These are phyloP conservation scores for Funneliformis caledonium DNA, from an alignment of 371 early-diverging fungal species.

Conservation along the genomic window DNA sequence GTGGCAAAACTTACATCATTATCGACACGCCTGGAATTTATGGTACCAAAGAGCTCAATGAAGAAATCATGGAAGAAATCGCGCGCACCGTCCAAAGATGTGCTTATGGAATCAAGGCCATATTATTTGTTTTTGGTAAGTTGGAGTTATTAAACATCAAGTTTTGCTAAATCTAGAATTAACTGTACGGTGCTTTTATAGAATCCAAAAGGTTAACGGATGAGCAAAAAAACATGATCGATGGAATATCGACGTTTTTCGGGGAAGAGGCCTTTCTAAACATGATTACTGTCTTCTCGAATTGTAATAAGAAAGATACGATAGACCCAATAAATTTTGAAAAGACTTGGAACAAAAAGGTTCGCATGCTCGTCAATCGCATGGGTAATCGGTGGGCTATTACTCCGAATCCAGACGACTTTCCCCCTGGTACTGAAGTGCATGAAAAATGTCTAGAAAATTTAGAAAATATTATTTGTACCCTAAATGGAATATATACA, in stretches of 20 bases:
- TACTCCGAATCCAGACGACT: conserved; percentile 3
- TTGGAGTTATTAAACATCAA: neutral
- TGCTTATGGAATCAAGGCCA: conserved; percentile 27
- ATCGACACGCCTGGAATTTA: conserved; percentile 28
- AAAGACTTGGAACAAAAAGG: neutral
- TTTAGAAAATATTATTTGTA: neutral
- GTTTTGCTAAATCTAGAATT: neutral
- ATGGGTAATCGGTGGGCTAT: conserved; percentile 3
- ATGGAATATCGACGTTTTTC: neutral
- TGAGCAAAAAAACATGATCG: conserved; percentile 18
- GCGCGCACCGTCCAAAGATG: conserved; percentile 8
- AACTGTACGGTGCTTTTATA: neutral
- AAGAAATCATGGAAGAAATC: conserved; percentile 3
- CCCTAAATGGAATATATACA: conserved; percentile 2
- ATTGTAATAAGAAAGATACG: neutral
- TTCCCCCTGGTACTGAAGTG: neutral
- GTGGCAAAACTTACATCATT: neutral
- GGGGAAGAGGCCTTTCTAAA: neutral
- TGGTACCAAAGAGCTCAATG: neutral
- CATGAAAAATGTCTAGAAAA: neutral
- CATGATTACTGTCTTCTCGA: conserved; percentile 14
- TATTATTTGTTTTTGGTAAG: conserved; percentile 23
- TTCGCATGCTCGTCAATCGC: neutral
- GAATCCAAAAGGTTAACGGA: neutral
- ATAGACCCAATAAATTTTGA: neutral